phyloP scores from a whole-genome alignment of 257 asterid genomes.

The Coffea eugenioides region DNA sequence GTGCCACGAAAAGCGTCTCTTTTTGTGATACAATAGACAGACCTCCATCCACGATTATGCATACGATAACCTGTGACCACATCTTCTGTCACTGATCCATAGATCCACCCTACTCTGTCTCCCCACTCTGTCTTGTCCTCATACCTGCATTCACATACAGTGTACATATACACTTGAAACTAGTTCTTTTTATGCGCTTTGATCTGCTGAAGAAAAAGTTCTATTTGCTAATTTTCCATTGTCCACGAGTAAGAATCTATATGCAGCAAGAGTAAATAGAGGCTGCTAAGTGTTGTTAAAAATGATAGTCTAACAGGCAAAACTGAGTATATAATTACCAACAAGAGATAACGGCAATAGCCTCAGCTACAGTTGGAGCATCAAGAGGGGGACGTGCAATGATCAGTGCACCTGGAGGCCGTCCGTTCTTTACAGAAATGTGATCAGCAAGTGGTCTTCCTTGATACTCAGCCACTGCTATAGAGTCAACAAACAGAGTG shows the following conservation, averaged over 20 bases:
- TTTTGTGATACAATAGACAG: slow-evolving; percentile 87
- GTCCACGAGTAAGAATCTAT: background rate
- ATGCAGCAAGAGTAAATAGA: background rate
- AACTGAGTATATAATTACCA: slow-evolving; percentile 46
- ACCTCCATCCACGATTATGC: slow-evolving; percentile 99
- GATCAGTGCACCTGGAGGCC: slow-evolving; percentile 87
- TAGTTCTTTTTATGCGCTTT: background rate
- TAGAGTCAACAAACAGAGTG: slow-evolving; percentile 71
- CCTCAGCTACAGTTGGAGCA: slow-evolving; percentile 97
- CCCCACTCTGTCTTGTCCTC: slow-evolving; percentile 99
- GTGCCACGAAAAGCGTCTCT: slow-evolving; percentile 93
- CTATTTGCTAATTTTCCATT: background rate
- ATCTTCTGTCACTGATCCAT: slow-evolving; percentile 95
- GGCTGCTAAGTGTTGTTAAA: background rate
- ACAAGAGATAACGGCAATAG: slow-evolving; percentile 94
- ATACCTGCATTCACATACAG: slow-evolving; percentile 44
- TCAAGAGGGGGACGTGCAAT: slow-evolving; percentile 77
- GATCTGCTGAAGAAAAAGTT: background rate
- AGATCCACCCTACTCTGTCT: slow-evolving; percentile 93
- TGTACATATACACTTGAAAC: background rate
- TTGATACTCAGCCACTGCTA: slow-evolving; percentile 88
- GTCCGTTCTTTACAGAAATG: slow-evolving; percentile 74
- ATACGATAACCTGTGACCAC: slow-evolving; percentile 98
- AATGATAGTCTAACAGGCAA: background rate
- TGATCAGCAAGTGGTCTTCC: slow-evolving; percentile 96